These are phyloP conservation scores for Amanita pseudoporphyria DNA, from an alignment of 768 basidiomycete species.

Conservation along the genomic window DNA sequence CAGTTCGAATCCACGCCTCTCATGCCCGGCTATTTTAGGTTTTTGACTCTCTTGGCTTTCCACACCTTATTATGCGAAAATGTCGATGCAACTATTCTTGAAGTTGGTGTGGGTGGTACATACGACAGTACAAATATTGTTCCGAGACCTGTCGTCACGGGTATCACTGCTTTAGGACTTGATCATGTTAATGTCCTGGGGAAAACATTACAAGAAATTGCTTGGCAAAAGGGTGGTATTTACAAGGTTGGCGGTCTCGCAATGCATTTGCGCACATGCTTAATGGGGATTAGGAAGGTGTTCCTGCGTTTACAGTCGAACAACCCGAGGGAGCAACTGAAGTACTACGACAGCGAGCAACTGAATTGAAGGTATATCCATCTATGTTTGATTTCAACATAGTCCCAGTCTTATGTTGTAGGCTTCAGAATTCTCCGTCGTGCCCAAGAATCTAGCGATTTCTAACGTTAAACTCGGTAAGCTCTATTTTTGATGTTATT, in stretches of 20 bases:
- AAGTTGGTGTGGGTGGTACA: conserved; percentile 92
- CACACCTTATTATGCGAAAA: conserved; percentile 78
- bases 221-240: conserved; percentile 94
- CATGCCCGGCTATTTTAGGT: conserved; percentile 93
- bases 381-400: conserved; percentile 1
- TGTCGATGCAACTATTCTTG: conserved; percentile 87
- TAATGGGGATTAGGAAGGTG: conserved; percentile 42
- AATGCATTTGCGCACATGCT: neutral
- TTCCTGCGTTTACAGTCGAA: conserved; percentile 76
- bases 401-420: conserved; percentile 16
- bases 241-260: conserved; percentile 58
- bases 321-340: conserved; percentile 64
- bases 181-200: conserved; percentile 88
- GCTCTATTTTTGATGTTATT: conserved; percentile 7
- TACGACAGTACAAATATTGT: conserved; percentile 97
- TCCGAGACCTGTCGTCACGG: conserved; percentile 82
- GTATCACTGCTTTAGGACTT: conserved; percentile 83
- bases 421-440: conserved; percentile 62
- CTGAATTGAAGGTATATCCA: conserved; percentile 48
- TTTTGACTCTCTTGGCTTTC: conserved; percentile 85
- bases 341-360: conserved; percentile 59
- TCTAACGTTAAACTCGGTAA: conserved; percentile 52
- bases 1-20: conserved; percentile 38
- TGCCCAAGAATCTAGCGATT: conserved; percentile 42
- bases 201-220: conserved; percentile 81